These are phyloP conservation scores for Phlyctochytrium bullatum DNA, from an alignment of 192 early-diverging fungal genomes.

Conservation along the genomic window DNA sequence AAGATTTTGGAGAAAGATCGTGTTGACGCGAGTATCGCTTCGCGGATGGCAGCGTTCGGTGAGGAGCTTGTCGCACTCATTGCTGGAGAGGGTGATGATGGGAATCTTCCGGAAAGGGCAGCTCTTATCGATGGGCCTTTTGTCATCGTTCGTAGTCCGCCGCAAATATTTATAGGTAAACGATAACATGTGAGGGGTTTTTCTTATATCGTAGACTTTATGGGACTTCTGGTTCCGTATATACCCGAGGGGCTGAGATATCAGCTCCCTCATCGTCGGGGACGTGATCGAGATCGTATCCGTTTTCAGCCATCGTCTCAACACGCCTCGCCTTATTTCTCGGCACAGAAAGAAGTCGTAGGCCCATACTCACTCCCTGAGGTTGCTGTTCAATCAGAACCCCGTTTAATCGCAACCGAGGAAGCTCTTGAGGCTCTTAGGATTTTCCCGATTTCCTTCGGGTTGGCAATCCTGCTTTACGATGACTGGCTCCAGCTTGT, in stretches of 20 bases:
- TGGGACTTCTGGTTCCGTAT: constrained; percentile 37
- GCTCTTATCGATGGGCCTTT: constrained; percentile 23
- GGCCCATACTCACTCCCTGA: background rate
- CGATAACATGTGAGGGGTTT: too few relatives aligned
- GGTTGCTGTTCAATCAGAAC: constrained; percentile 5
- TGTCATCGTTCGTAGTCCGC: constrained; percentile 26
- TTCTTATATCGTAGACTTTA: constrained; percentile 22
- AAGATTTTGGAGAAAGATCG: background rate
- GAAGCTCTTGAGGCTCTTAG: constrained; percentile 30
- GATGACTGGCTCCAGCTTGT: constrained; percentile 26
- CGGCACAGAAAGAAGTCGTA: too few relatives aligned
- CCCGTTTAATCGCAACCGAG: constrained; percentile 17
- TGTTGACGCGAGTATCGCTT: constrained; percentile 9
- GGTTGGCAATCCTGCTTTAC: constrained; percentile 30
- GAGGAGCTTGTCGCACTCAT: constrained; percentile 36
- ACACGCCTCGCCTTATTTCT: too few relatives aligned
- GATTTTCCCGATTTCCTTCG: constrained; percentile 45
- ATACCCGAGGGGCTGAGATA: constrained; percentile 32
- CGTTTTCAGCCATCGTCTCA: too few relatives aligned
- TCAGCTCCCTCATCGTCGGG: constrained; percentile 19
- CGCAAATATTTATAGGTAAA: constrained; percentile 36
- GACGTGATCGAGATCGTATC: too few relatives aligned
- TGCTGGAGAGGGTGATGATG: constrained; percentile 5
- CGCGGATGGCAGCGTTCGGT: constrained; percentile 30
- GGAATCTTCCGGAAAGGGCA: background rate